Conservation (phyloP, 129 eudicot species). For the Apium graveolens region DNA sequence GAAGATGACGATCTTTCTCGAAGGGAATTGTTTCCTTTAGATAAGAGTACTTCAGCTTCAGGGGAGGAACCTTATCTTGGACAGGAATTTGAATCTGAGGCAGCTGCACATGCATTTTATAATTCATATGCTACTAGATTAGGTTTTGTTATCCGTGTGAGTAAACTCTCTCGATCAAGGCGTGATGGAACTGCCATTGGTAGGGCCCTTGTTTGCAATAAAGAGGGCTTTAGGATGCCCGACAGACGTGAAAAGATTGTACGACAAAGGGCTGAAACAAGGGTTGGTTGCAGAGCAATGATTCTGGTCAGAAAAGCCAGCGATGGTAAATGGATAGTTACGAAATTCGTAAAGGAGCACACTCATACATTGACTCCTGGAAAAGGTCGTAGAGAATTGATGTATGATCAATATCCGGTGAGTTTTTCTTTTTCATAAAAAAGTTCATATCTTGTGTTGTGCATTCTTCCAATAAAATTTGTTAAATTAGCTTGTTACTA, state of each 20-base stretch:
- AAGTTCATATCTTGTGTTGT: background rate
- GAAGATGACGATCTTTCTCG: constrained; percentile 42
- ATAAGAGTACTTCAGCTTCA: constrained; percentile 24
- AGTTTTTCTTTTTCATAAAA: constrained; percentile 23
- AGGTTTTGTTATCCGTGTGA: constrained; percentile 76
- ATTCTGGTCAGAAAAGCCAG: constrained; percentile 70
- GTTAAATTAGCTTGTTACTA: background rate
- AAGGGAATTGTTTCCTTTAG: constrained; percentile 35
- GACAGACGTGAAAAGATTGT: constrained; percentile 82
- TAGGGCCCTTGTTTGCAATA: constrained; percentile 79
- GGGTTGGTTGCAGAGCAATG: constrained; percentile 96
- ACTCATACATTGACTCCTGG: constrained; percentile 78
- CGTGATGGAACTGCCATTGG: constrained; percentile 90
- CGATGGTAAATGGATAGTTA: constrained; percentile 74
- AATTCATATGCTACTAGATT: constrained; percentile 70
- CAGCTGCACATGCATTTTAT: constrained; percentile 85
- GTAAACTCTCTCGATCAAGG: constrained; percentile 86
- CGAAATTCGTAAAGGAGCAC: constrained; percentile 88
- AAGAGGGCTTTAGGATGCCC: constrained; percentile 83
- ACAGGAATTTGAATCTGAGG: constrained; percentile 83
- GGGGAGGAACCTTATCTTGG: constrained; percentile 73
- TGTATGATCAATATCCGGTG: constrained; percentile 77
- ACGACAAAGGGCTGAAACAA: constrained; percentile 78
- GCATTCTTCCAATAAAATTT: background rate
- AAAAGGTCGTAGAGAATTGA: constrained; percentile 66